Conservation (phyloP, 352 stramenopile genomes). For the Globisporangium cederbergense region DNA sequence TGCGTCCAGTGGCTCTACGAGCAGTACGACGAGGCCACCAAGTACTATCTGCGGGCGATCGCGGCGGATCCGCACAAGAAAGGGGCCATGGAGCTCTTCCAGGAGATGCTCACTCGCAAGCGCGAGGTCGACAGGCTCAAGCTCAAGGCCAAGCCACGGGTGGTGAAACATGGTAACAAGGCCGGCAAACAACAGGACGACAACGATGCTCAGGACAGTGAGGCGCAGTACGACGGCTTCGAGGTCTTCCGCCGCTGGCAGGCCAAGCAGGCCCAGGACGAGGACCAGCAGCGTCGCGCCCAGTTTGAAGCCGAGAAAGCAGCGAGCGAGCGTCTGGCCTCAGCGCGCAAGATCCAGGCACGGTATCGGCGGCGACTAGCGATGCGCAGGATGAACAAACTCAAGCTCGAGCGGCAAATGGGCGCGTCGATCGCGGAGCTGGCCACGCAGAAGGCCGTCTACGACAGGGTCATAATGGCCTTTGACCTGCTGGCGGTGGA, state of each 20-base stretch:
- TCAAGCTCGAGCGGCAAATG: constrained; percentile 48
- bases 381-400: constrained; percentile 42
- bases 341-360: constrained; percentile 62
- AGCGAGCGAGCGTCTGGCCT: constrained; percentile 18
- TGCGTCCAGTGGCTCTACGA: constrained; percentile 73
- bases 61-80: constrained; percentile 58
- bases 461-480: constrained; percentile 37
- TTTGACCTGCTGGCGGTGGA: constrained; percentile 36
- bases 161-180: neutral
- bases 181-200: neutral
- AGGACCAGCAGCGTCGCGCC: constrained; percentile 34
- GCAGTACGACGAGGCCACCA: constrained; percentile 52
- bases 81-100: constrained; percentile 65
- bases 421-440: constrained; percentile 44
- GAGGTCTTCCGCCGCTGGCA: constrained; percentile 74
- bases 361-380: constrained; percentile 57
- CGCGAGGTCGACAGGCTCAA: constrained; percentile 29
- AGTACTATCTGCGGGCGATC: constrained; percentile 70
- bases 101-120: constrained; percentile 67
- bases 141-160: neutral
- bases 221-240: constrained; percentile 56
- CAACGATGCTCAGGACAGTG: constrained; percentile 23
- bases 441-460: constrained; percentile 37
- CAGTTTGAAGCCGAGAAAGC: constrained; percentile 32
- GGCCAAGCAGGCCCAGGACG: constrained; percentile 42